A percentile compares a stretch with the other conserved stretches of the same genome.
Evolutionary conservation across 2,329 filamentous ascomycete genomes (phyloP).

Genomic region (Aspergillus brasiliensis): DNA sequence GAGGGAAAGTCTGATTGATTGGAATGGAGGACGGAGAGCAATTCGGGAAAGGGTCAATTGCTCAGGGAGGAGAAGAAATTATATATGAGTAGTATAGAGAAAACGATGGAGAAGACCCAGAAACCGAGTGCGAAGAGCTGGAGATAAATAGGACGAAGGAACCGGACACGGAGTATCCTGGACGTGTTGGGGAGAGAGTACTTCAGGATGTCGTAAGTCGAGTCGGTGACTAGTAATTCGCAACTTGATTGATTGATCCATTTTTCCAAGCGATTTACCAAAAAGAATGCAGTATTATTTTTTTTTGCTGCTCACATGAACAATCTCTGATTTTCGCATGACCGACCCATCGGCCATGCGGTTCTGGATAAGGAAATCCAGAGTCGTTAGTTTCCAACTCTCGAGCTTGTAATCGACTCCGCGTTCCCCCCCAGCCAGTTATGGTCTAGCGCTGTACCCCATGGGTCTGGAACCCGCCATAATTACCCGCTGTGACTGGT

Average conservation of each 20-base stretch:
- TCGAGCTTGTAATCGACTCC: background rate
- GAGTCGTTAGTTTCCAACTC: too few species aligned
- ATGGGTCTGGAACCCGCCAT: slow-evolving; percentile 22
- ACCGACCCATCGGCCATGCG: slow-evolving; percentile 18
- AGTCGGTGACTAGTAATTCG: background rate
- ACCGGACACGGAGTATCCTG: background rate
- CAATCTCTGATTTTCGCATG: slow-evolving; percentile 17
- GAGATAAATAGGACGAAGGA: slow-evolving; percentile 1
- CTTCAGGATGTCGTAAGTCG: slow-evolving; percentile 3
- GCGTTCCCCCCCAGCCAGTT: background rate
- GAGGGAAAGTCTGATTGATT: background rate
- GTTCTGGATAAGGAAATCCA: background rate
- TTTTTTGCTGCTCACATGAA: slow-evolving; percentile 39
- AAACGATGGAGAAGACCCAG: background rate
- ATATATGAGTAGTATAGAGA: background rate
- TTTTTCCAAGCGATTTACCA: background rate
- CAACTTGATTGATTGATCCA: slow-evolving; percentile 3
- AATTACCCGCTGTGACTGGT: slow-evolving; percentile 3
- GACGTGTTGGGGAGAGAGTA: background rate
- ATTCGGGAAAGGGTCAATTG: background rate
- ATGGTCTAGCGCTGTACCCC: background rate
- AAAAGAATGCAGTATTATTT: slow-evolving; percentile 7
- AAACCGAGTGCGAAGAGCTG: background rate
- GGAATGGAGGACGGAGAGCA: background rate
- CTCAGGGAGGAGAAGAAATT: background rate